A percentile compares a stretch with the other conserved stretches of the same genome.
Conservation (phyloP, 176 grass and related monocot genomes). For the Echinochloa phyllopogon region DNA sequence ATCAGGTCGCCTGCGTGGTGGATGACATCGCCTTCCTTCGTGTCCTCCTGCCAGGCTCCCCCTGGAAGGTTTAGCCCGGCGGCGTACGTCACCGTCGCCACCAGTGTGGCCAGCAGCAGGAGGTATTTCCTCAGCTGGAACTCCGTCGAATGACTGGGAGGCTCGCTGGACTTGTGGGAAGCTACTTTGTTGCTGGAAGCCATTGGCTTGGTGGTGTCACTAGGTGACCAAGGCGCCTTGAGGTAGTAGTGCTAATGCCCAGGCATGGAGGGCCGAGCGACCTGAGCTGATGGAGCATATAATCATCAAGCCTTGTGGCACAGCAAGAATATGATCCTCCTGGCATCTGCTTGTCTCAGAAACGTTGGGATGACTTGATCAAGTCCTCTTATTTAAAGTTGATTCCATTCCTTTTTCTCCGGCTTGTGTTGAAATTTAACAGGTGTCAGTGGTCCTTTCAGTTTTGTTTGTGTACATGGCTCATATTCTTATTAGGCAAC, state of each 20-base stretch:
- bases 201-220: constrained; percentile 6
- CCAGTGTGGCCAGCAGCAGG: constrained; percentile 37
- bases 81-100: constrained; percentile 46
- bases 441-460: not conserved
- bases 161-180: not conserved
- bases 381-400: not conserved
- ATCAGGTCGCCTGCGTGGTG: constrained; percentile 28
- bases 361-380: not conserved
- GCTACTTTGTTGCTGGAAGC: not conserved
- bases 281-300: not conserved
- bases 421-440: not conserved
- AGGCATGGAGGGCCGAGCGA: not conserved
- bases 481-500: not conserved
- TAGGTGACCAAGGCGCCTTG: not conserved
- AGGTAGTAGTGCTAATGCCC: not conserved
- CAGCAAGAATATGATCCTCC: not conserved
- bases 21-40: accelerated
- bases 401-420: not conserved
- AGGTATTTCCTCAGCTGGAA: constrained; percentile 38
- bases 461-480: not conserved
- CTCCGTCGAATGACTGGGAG: constrained; percentile 14
- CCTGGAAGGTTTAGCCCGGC: constrained; percentile 47
- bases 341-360: not conserved
- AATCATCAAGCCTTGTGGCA: not conserved
- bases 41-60: constrained; percentile 40